These are phyloP conservation scores for Mycena rebaudengoi DNA, from an alignment of 768 basidiomycete species.

Conservation along the genomic window DNA sequence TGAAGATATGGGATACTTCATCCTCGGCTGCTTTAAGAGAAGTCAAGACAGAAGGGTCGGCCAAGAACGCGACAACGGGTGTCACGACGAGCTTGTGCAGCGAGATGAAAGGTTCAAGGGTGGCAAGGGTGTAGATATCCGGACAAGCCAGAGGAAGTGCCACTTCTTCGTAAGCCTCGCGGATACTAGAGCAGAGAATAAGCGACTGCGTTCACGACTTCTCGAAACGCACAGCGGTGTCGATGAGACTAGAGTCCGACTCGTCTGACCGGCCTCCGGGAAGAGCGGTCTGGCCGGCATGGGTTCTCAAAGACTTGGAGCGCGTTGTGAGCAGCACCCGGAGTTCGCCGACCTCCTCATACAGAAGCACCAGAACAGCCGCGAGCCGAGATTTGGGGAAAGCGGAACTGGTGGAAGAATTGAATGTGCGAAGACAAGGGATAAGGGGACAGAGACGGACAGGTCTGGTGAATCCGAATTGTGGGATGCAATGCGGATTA, in stretches of 20 bases:
- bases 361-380: constrained; percentile 83
- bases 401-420: constrained; percentile 35
- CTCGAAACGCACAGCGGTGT: constrained; percentile 75
- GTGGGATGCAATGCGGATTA: constrained; percentile 19
- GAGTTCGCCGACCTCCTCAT: constrained; percentile 70
- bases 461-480: constrained; percentile 52
- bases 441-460: constrained; percentile 53
- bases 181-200: constrained; percentile 17
- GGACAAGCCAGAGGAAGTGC: constrained; percentile 66
- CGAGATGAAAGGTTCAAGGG: constrained; percentile 74
- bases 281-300: constrained; percentile 84
- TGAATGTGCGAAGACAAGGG: constrained; percentile 22
- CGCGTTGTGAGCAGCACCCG: constrained; percentile 88
- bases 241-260: constrained; percentile 64
- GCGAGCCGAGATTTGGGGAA: constrained; percentile 59
- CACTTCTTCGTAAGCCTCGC: constrained; percentile 91
- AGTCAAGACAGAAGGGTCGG: constrained; percentile 58
- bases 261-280: constrained; percentile 85
- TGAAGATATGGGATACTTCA: constrained; percentile 85
- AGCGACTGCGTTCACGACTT: not conserved
- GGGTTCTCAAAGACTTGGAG: constrained; percentile 75
- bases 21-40: constrained; percentile 62
- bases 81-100: constrained; percentile 76
- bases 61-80: constrained; percentile 79
- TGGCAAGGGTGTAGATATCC: constrained; percentile 65